phyloP scores from a whole-genome alignment of 192 early-diverging fungal genomes.

The Coemansia sp. region DNA sequence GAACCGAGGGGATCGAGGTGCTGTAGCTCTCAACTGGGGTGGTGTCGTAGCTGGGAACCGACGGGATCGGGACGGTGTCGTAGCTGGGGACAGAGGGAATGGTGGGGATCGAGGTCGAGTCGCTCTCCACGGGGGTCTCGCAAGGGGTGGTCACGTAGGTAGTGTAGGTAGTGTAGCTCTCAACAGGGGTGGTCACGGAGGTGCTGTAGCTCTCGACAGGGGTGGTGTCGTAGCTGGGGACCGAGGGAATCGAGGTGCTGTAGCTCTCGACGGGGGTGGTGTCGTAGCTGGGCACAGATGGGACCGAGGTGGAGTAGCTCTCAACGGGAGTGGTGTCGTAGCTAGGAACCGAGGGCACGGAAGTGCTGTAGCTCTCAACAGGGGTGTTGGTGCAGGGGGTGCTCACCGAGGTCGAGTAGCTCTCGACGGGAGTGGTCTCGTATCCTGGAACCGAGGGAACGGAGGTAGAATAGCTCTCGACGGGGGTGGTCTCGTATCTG shows the following conservation, averaged over 20 bases:
- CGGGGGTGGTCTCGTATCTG: no score
- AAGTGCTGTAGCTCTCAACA: conserved; percentile 12
- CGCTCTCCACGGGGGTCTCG: conserved; percentile 10
- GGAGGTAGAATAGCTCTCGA: no score
- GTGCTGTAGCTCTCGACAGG: conserved; percentile 1
- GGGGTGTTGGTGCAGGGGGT: not conserved
- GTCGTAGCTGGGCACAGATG: not conserved
- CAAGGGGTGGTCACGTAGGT: not conserved
- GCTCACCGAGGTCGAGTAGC: conserved; percentile 3
- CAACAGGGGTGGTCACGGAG: not conserved
- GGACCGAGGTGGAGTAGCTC: conserved; percentile 8
- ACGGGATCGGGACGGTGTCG: no score
- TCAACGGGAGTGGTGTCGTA: not conserved
- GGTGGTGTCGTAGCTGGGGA: not conserved
- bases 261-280: not conserved
- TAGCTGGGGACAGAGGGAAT: conserved; percentile 1
- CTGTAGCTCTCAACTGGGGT: not conserved
- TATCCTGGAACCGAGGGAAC: no score
- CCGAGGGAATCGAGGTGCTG: not conserved
- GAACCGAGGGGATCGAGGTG: not conserved
- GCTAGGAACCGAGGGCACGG: not conserved
- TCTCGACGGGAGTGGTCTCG: no score
- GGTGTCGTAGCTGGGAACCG: not conserved
- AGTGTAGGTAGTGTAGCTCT: conserved; percentile 11
- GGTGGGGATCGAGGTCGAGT: not conserved